Evolutionary conservation across 768 basidiomycete species (phyloP), one percentile per base, ranked within the genome.

Genomic region (Leccinum imitatum): DNA sequence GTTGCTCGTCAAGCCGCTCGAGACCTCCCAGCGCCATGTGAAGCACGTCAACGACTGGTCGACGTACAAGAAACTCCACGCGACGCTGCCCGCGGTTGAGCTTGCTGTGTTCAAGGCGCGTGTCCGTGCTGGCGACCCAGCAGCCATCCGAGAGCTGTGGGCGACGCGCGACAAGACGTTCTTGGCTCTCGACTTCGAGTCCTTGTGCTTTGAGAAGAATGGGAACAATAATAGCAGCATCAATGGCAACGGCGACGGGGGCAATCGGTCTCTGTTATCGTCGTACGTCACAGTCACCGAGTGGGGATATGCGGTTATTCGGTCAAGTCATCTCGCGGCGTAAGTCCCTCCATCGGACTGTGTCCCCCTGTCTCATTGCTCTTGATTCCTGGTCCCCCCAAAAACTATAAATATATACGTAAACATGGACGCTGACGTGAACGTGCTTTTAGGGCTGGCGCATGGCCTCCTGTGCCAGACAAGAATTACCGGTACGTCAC

Each of bases 261-360:
- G 37, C 37, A 15, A 37, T 37, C 37, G 37, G 19, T 46, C 44
- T 46, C 19, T 2, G 8, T 41, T 17, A 9, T 19, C 44, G 11
- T 19, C 44, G 44, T 46, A 44, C 44, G 44, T 19, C 44, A 46
- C 44, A 46, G 3, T 21, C 62, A 69, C 91, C 51, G 91, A 92
- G 72, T 93, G 87, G 85, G 91, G 91, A 1, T 93, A 93, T 75
- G 87, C 91, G 30, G 88, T 88, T 11, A 81, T 91, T 50, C 78
- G 90, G 27, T 91, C 89, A 66, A 84, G 83, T 0, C 85, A 87
- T 75, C 74, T 93, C 41, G 82, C 87, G 59, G 79, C 82, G 88
- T 91, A 68, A 71, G 88, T 80, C 17, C 13, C 50, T 41, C 19
- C 44, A 46, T 46, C 44, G 19, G 3, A 46, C 1, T 46, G 11